Conservation (phyloP, 441 rosid species). For the Pelargonium fulgidum region DNA sequence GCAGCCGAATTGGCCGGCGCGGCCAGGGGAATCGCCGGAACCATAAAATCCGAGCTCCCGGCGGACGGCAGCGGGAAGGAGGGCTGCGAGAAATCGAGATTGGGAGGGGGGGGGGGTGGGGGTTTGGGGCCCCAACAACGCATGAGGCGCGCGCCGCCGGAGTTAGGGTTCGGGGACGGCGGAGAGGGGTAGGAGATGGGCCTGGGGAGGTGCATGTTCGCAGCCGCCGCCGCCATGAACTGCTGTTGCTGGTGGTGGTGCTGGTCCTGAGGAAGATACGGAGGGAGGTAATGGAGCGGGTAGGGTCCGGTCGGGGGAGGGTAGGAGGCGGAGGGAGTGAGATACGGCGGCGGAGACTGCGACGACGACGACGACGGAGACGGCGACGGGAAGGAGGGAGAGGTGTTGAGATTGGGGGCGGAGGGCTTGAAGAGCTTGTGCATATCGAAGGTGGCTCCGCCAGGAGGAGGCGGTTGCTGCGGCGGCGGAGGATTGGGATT, state of each 20-base stretch:
- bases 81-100: not conserved
- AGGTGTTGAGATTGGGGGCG: conserved; percentile 32
- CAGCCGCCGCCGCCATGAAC: not conserved
- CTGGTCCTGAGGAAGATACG: conserved; percentile 29
- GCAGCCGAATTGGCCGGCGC: conserved; percentile 26
- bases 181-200: conserved; percentile 45
- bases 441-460: conserved; percentile 27
- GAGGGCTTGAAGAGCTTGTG: conserved; percentile 38
- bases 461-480: conserved; percentile 8
- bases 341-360: not conserved
- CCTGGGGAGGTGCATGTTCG: conserved; percentile 26
- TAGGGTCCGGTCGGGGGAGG: conserved; percentile 51
- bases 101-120: conserved; percentile 11
- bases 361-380: too few relatives aligned
- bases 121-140: conserved; percentile 46
- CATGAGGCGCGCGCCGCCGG: conserved; percentile 63
- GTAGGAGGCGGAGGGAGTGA: conserved; percentile 45
- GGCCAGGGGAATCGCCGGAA: conserved; percentile 27
- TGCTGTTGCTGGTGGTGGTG: conserved; percentile 25
- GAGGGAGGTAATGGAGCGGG: conserved; percentile 36
- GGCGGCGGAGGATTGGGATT: too few relatives aligned
- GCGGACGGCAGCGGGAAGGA: not conserved
- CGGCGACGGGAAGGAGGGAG: conserved; percentile 48
- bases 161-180: conserved; percentile 35
- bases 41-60: too few relatives aligned